phyloP scores from a whole-genome alignment of 1,139 yeast genomes.

The Scheffersomyces quercinus region DNA sequence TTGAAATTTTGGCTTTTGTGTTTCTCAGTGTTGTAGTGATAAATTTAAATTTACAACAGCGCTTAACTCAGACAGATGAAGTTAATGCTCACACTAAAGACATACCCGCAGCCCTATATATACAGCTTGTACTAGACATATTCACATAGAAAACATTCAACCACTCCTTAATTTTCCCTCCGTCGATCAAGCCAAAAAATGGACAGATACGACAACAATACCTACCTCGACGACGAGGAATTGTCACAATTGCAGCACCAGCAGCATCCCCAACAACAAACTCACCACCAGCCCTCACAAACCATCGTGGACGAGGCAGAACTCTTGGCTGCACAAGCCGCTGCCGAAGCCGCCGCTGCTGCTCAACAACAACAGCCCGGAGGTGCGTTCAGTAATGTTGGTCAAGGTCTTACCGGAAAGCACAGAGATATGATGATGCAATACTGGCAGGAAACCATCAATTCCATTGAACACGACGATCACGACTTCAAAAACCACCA shows the following conservation, averaged over 20 bases:
- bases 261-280: constrained; percentile 3
- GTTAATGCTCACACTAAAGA: too few species aligned
- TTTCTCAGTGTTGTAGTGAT: too few species aligned
- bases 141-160: too few species aligned
- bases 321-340: constrained; percentile 43
- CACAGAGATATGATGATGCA: constrained; percentile 89
- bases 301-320: constrained; percentile 19
- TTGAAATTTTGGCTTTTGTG: too few species aligned
- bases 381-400: constrained; percentile 89
- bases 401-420: constrained; percentile 84
- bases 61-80: too few species aligned
- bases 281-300: constrained; percentile 8
- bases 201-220: constrained; percentile 14
- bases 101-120: too few species aligned
- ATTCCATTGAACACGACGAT: constrained; percentile 83
- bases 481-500: constrained; percentile 95
- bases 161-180: too few species aligned
- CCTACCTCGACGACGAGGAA: constrained; percentile 15
- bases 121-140: too few species aligned
- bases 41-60: too few species aligned
- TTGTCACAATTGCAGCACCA: constrained; percentile 9
- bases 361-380: constrained; percentile 49
- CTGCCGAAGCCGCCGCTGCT: constrained; percentile 51
- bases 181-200: constrained; percentile 1
- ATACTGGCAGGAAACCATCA: constrained; percentile 96